Evolutionary conservation across 495 filamentous ascomycete genomes (phyloP).

Genomic region (Ramalina intermedia): DNA sequence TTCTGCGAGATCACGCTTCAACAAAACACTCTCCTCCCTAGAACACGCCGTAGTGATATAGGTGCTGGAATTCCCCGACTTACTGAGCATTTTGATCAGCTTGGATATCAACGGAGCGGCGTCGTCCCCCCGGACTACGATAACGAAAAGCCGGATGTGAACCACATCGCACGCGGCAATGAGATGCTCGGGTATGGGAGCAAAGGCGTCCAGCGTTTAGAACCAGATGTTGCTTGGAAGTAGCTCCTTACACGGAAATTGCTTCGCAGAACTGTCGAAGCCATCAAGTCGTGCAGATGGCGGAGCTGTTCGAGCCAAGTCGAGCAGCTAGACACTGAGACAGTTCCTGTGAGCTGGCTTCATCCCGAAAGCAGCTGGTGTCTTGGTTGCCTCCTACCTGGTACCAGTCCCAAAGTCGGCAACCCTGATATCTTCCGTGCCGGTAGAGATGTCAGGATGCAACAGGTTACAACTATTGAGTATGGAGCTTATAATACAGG

Average conservation of each 20-base stretch:
- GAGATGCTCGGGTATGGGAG: slow-evolving; percentile 13
- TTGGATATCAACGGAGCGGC: slow-evolving; percentile 15
- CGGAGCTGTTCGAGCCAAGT: background rate
- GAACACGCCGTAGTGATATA: no score
- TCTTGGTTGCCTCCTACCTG: background rate
- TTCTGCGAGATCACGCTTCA: background rate
- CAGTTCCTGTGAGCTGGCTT: no score
- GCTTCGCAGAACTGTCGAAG: slow-evolving; percentile 6
- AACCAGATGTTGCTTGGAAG: slow-evolving; percentile 3
- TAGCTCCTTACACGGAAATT: slow-evolving; percentile 1
- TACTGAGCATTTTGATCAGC: slow-evolving; percentile 22
- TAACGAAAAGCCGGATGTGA: slow-evolving; percentile 21
- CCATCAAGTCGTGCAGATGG: slow-evolving; percentile 6
- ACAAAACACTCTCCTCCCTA: no score
- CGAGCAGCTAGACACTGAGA: background rate
- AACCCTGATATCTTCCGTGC: background rate
- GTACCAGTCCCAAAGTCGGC: background rate
- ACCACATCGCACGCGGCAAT: slow-evolving; percentile 23
- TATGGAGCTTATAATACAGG: no score
- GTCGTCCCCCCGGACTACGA: slow-evolving; percentile 16
- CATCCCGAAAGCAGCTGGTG: no score
- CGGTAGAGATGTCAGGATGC: no score
- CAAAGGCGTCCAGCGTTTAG: background rate
- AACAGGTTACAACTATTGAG: no score
- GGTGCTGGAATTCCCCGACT: background rate